Conservation (phyloP, 805 yeast species). For the Ogataea corticis region DNA sequence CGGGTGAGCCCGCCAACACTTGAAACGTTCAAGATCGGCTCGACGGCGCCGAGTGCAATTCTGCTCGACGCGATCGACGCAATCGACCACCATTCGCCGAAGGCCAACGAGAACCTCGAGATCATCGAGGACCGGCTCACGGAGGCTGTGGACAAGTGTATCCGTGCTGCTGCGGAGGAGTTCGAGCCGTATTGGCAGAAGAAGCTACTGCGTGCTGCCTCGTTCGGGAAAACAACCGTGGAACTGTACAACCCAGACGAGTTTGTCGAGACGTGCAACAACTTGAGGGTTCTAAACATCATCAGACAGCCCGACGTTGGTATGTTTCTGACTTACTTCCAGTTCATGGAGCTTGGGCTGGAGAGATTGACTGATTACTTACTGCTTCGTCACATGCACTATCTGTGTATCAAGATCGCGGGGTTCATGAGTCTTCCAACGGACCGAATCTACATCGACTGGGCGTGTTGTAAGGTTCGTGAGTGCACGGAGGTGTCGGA, state of each 20-base stretch:
- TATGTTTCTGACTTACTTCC: constrained; percentile 59
- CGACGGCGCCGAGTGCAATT: constrained; percentile 79
- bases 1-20: constrained; percentile 59
- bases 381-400: constrained; percentile 57
- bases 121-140: constrained; percentile 48
- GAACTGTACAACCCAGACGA: constrained; percentile 56
- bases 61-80: constrained; percentile 75
- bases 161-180: constrained; percentile 75
- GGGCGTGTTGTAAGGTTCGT: constrained; percentile 78
- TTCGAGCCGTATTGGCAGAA: constrained; percentile 81
- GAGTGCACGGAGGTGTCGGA: constrained; percentile 57
- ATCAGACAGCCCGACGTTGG: constrained; percentile 67
- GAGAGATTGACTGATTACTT: constrained; percentile 58
- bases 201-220: constrained; percentile 72
- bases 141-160: constrained; percentile 68
- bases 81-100: constrained; percentile 66
- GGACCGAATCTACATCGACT: constrained; percentile 61
- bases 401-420: constrained; percentile 63
- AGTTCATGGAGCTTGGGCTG: constrained; percentile 54
- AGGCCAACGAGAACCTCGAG: constrained; percentile 75
- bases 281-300: constrained; percentile 67
- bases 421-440: constrained; percentile 47
- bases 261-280: constrained; percentile 63
- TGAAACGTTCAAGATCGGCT: constrained; percentile 77
- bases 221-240: constrained; percentile 75